Evolutionary conservation across 2,329 filamentous ascomycete species (phyloP).

Genomic region (Penicillium sp.): DNA sequence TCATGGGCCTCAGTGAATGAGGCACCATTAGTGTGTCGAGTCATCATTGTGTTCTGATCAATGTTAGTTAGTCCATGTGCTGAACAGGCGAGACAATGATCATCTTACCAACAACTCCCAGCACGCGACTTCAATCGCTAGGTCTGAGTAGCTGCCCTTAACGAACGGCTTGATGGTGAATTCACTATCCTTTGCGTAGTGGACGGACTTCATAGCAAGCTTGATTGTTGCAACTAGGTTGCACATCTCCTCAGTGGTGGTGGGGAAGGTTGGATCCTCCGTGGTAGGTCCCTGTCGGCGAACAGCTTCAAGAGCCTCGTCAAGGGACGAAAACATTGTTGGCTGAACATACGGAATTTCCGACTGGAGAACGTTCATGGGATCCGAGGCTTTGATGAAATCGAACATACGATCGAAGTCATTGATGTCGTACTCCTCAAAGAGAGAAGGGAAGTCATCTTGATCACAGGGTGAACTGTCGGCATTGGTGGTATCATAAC

Average conservation of each 20-base stretch:
- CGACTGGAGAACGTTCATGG: no score
- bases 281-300: not conserved
- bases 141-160: not conserved
- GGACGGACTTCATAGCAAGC: not conserved
- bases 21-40: not conserved
- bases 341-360: no score
- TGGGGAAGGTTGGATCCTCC: not conserved
- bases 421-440: no score
- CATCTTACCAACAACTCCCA: not conserved
- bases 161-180: not conserved
- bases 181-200: no score
- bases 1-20: not conserved
- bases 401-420: no score
- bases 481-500: no score
- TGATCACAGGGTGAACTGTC: no score
- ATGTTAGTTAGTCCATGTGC: not conserved
- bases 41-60: not conserved
- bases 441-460: no score
- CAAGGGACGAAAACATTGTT: no score
- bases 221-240: not conserved
- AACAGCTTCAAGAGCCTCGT: not conserved
- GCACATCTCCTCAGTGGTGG: not conserved
- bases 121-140: not conserved
- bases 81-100: not conserved
- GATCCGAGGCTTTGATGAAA: no score